These are phyloP conservation scores for Pterula multifida DNA, from an alignment of 1,284 basidiomycete genomes.

Conservation along the genomic window DNA sequence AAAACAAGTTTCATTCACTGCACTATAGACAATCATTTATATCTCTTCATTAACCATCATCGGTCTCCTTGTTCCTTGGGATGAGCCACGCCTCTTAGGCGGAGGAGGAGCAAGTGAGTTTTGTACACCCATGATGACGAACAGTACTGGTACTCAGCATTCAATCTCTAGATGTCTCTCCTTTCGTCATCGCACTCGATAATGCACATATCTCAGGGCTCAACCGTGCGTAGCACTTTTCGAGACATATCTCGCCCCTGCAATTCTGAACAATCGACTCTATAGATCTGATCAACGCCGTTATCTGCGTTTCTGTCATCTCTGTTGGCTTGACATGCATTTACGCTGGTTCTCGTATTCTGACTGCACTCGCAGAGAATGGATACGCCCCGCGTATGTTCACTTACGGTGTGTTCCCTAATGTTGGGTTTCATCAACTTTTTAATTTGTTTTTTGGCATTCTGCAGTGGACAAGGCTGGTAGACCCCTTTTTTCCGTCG, in stretches of 20 bases:
- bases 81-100: slow-evolving; percentile 32
- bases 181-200: slow-evolving; percentile 54
- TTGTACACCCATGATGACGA: neutral
- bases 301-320: slow-evolving; percentile 58
- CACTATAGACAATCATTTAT: slow-evolving; percentile 27
- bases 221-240: slow-evolving; percentile 27
- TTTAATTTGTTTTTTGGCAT: no score
- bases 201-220: slow-evolving; percentile 48
- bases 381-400: slow-evolving; percentile 57
- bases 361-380: slow-evolving; percentile 57
- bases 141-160: slow-evolving; percentile 7
- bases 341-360: slow-evolving; percentile 52
- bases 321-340: slow-evolving; percentile 60
- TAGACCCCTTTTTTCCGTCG: slow-evolving; percentile 26
- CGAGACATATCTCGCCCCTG: neutral
- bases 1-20: slow-evolving; percentile 5
- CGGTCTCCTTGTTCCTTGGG: slow-evolving; percentile 35
- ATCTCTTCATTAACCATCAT: slow-evolving; percentile 28
- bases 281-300: slow-evolving; percentile 51
- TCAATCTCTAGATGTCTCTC: slow-evolving; percentile 31
- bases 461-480: slow-evolving; percentile 28
- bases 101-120: slow-evolving; percentile 20
- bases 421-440: neutral
- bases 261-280: neutral
- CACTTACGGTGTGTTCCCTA: slow-evolving; percentile 18